A percentile compares a stretch with the other conserved stretches of the same genome.
These are phyloP conservation scores for Wickerhamiella azymoides DNA, from an alignment of 805 yeast genomes.

Conservation along the genomic window DNA sequence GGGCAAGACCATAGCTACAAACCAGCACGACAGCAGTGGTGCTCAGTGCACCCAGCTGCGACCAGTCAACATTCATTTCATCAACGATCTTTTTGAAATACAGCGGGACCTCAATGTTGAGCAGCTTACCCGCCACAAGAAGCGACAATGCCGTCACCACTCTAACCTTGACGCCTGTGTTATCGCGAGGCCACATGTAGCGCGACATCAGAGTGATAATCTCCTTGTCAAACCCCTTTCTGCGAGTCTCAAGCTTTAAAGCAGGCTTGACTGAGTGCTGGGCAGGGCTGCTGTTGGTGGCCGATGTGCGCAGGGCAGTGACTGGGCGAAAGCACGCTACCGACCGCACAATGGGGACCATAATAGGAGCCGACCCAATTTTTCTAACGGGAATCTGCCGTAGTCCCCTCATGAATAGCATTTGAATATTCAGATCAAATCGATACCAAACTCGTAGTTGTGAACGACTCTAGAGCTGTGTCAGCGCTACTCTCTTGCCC, in stretches of 20 bases:
- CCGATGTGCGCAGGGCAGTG: no score
- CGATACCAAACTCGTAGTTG: no score
- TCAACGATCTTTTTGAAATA: constrained; percentile 82
- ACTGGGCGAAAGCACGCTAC: no score
- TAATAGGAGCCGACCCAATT: no score
- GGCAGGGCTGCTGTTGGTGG: neutral
- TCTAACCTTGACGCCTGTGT: constrained; percentile 37
- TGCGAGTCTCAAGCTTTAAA: neutral
- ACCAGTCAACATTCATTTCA: constrained; percentile 86
- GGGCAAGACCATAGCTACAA: constrained; percentile 80
- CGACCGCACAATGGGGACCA: no score
- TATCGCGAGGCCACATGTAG: constrained; percentile 28
- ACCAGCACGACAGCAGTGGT: constrained; percentile 35
- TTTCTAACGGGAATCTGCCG: no score
- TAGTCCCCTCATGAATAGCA: no score
- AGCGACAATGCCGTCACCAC: constrained; percentile 64
- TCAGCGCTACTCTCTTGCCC: no score
- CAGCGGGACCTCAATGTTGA: constrained; percentile 93
- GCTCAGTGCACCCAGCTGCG: constrained; percentile 47
- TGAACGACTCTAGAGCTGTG: no score
- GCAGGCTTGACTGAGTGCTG: neutral
- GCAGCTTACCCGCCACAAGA: constrained; percentile 63
- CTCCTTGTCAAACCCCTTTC: constrained; percentile 1
- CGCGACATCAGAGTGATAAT: constrained; percentile 14
- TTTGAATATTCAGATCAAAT: no score